Base-by-base conservation (phyloP, 2,329 filamentous ascomycete genomes). In the Chrysosporium keratinophilum region DNA sequence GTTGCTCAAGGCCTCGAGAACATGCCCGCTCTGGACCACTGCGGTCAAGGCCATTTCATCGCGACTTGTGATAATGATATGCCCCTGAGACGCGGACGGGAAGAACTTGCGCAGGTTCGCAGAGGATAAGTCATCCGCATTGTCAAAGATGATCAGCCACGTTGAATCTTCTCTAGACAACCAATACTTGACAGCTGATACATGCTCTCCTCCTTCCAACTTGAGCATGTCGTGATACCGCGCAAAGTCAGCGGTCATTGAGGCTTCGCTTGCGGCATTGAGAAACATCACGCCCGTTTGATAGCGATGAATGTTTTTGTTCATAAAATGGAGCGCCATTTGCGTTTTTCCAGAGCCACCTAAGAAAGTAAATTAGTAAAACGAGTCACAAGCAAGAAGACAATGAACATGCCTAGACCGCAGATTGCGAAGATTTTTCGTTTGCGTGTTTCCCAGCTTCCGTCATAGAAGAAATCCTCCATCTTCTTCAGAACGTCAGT, bases 141-240 rank as follows among this genome's bases (percentile, higher is more conserved):
- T 61, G 41, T 62, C 60, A 39, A 61, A 51, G 9, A 62, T 43
- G 34, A 62, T 50, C 5, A 62, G 46, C 60, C 60, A 62, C 12
- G 56, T 50, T 1, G 42, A 47, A 34, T 56, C 54, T 20, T 20
- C 42, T 15, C 33, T 35, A 3, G 48, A 46, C 2, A 58, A 23
- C 56, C 56, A 58, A 17, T 40, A 14, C 46, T 45, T 54, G 3
- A 54, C 46, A 1, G 46, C n/a, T 3, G 14, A 23, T 1, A 50
- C 28, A 35, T 54, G 34, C 6, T 23, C 17, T 10, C 34, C 1
- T 20, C 44, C 45, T 10, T 15, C 23, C 7, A 54, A 19, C 11
- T 20, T 44, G 1, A 54, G 52, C 5, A 49, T 1, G 41, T 37
- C 46, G 12, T 54, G 45, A 2, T 35, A 7, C 1, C 15, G 17